Evolutionary conservation across 2,329 filamentous ascomycete genomes (phyloP).

Genomic region (Ophiostoma novo-ulmi): DNA sequence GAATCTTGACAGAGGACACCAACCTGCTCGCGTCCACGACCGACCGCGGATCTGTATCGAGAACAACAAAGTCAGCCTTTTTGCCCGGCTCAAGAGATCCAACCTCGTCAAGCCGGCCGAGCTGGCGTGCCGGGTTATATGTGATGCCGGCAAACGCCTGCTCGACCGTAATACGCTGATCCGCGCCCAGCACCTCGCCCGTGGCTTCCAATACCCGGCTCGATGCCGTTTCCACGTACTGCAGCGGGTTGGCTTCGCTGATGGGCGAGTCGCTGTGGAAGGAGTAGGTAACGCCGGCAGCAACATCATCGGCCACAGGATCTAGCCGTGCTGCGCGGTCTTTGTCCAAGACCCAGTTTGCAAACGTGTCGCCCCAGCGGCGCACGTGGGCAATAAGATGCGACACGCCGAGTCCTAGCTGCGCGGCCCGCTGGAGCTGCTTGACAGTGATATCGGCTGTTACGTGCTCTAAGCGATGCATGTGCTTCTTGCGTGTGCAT

Average conservation of each 20-base stretch:
- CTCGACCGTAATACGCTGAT: constrained; percentile 24
- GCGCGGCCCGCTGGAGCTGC: constrained; percentile 21
- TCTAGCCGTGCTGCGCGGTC: constrained; percentile 17
- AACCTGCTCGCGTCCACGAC: constrained; percentile 2
- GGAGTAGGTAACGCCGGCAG: constrained; percentile 22
- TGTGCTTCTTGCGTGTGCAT: constrained; percentile 6
- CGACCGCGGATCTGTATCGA: constrained; percentile 20
- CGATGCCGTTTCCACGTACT: constrained; percentile 25
- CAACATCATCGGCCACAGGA: constrained; percentile 23
- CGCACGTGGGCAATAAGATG: not conserved
- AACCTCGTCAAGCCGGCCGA: constrained; percentile 22
- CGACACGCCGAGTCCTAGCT: not conserved
- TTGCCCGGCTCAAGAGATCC: constrained; percentile 24
- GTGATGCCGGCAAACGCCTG: constrained; percentile 24
- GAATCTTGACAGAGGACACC: constrained; percentile 16
- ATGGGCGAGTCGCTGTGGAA: constrained; percentile 28
- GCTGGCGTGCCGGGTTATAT: constrained; percentile 22
- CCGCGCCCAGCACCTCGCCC: constrained; percentile 20
- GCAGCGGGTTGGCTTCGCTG: constrained; percentile 23
- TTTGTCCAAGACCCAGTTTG: not conserved
- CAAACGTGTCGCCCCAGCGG: not conserved
- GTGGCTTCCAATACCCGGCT: constrained; percentile 21
- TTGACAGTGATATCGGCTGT: constrained; percentile 22
- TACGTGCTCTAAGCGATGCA: constrained; percentile 26
- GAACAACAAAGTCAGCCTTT: constrained; percentile 25